Evolutionary conservation across 108 stramenopile genomes (phyloP), one percentile per base, ranked within the genome.

Genomic region (Skeletonema menzelii): DNA sequence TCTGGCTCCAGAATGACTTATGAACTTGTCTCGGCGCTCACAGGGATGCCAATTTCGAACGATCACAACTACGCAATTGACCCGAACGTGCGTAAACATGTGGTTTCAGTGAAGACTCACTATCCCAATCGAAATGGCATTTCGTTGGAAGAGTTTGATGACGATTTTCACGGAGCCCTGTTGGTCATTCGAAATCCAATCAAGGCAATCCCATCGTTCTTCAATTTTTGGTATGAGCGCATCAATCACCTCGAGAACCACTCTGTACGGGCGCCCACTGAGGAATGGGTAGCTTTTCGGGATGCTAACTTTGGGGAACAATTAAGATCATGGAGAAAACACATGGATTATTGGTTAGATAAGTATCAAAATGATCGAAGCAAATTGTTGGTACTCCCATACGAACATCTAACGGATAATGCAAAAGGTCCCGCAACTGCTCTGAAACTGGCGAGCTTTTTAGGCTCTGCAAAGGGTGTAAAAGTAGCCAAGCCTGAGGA

Each of bases 21-120:
- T 32, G 56, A 58, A 27, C 53, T 77, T 20, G 59, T 83, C 11
- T 11, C 31, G 20, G 65, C 71, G 4, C 47, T 83, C 1, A 75
- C 82, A 8, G 77, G 77, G 1, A 42, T 75, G 20, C 22, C 57
- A 0, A 79, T 77, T 31, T 61, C 62, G 1, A 77, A 83, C 65
- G 82, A 83, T 44, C 30, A 60, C 37, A 53, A 53, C 20, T 53
- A 53, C 22, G 49, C 49, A 24, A 56, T 56, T 22, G 62, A 79
- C 44, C 27, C 63, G 1, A 73, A 83, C 24, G 70, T 66, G 13
- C 49, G 27, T 20, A 32, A 31, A n/a, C 44, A 37, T 13, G 65
- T 62, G 5, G 77, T 79, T 19, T 27, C 64, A 3, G 73, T 83
- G 15, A 83, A 83, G 32, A 83, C 82, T 19, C 82, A 83, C 56